These are phyloP conservation scores for sorghum (Sorghum bicolor) DNA, from an alignment of 176 grass and related monocot genomes.

Conservation along the genomic window Sorghum_bicolor_NCBIv3 NC_012875.2:55996001-55996500, in stretches of 20 bases:
- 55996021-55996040: too few species aligned
- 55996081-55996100: neutral
- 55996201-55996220: neutral
- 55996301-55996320: too few species aligned
- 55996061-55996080: too few species aligned
- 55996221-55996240: neutral
- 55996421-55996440: neutral
- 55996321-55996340: neutral
- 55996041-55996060: too few species aligned
- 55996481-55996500: slow-evolving; percentile 46
- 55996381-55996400: slow-evolving; percentile 8
- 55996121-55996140: neutral
- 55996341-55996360: neutral
- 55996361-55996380: slow-evolving; percentile 15
- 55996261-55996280: neutral
- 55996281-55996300: neutral
- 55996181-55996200: too few species aligned
- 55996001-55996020: neutral
- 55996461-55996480: slow-evolving; percentile 46
- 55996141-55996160: neutral
- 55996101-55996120: neutral
- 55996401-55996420: neutral
- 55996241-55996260: neutral
- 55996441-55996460: slow-evolving; percentile 53
- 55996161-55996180: neutral